Evolutionary conservation across 345 rosid species (phyloP).

Genomic region (Pugionium cornutum): DNA sequence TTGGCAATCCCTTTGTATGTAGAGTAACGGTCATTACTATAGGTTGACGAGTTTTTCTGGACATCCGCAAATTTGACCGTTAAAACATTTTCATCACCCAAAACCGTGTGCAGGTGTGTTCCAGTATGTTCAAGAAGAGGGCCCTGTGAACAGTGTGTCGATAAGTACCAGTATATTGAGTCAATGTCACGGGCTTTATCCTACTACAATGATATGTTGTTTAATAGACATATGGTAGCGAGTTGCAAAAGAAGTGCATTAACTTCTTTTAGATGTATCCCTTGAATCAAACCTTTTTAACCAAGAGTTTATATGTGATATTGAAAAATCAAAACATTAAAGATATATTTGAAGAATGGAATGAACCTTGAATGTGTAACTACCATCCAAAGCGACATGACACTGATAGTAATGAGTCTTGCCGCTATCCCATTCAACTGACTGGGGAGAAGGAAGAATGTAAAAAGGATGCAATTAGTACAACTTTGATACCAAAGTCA

Average conservation of each 20-base stretch:
- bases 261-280: no score
- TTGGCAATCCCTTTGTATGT: constrained; percentile 46
- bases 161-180: constrained; percentile 8
- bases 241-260: not conserved
- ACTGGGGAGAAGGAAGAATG: constrained; percentile 39
- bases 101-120: constrained; percentile 62
- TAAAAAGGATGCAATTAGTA: not conserved
- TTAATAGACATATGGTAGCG: not conserved
- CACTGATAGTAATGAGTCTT: constrained; percentile 56
- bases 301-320: not conserved
- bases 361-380: constrained; percentile 56
- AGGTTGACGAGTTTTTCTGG: constrained; percentile 9
- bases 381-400: constrained; percentile 49
- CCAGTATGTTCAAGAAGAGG: constrained; percentile 47
- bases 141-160: constrained; percentile 50
- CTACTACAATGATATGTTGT: not conserved
- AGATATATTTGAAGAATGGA: constrained; percentile 5
- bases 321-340: constrained; percentile 13
- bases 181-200: not conserved
- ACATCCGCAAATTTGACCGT: constrained; percentile 58
- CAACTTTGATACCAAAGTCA: constrained; percentile 1
- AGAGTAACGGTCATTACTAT: constrained; percentile 5
- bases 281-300: not conserved
- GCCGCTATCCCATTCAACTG: constrained; percentile 54
- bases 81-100: constrained; percentile 83